These are phyloP conservation scores for Golubevia pallescens DNA, from an alignment of 1,284 basidiomycete species.

Conservation along the genomic window DNA sequence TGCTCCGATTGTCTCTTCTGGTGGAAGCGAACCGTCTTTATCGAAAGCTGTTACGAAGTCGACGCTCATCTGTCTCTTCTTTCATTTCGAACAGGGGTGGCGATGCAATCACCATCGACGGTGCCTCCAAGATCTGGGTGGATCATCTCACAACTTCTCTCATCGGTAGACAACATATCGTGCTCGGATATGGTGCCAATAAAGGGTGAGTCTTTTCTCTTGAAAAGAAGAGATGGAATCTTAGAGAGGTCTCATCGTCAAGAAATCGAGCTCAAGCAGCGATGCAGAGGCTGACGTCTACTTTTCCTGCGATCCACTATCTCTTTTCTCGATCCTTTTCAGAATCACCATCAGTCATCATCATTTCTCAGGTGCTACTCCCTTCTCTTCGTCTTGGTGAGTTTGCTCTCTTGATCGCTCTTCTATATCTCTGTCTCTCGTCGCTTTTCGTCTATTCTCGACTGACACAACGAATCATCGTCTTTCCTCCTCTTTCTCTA, in stretches of 20 bases:
- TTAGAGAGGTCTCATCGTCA: no score
- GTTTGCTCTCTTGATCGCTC: no score
- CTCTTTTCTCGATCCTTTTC: no score
- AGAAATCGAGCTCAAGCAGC: no score
- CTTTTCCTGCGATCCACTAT: no score
- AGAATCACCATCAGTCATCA: slow-evolving; percentile 25
- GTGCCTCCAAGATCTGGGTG: slow-evolving; percentile 37
- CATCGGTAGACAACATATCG: slow-evolving; percentile 33
- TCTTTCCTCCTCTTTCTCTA: not conserved
- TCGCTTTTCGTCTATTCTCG: not conserved
- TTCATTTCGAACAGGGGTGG: slow-evolving; percentile 45
- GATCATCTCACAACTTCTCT: slow-evolving; percentile 34
- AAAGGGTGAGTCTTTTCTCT: slow-evolving; percentile 2
- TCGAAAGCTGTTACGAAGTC: no score
- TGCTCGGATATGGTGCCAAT: slow-evolving; percentile 15
- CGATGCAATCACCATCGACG: slow-evolving; percentile 35
- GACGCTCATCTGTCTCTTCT: slow-evolving; percentile 34
- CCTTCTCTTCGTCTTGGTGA: slow-evolving; percentile 22
- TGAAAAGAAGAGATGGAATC: no score
- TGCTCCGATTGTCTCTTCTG: no score
- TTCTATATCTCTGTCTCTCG: no score
- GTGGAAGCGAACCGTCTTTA: no score
- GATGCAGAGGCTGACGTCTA: no score
- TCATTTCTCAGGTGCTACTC: slow-evolving; percentile 26
- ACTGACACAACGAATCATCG: not conserved